Evolutionary conservation across 2,329 filamentous ascomycete species (phyloP).

Genomic region (Mycosphaerella sp.): DNA sequence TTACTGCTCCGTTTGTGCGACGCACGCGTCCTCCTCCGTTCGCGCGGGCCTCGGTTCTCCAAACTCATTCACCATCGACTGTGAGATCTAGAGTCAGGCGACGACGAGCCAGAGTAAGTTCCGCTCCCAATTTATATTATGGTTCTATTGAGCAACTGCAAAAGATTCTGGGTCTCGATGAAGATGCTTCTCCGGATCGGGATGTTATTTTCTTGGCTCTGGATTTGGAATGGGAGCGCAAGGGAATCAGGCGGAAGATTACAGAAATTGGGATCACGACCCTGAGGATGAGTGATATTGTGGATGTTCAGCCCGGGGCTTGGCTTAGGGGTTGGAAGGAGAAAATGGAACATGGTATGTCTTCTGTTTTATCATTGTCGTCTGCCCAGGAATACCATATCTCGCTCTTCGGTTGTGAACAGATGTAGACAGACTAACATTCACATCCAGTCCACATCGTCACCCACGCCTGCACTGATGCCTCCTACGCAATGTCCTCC

Average conservation of each 20-base stretch:
- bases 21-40: too few relatives aligned
- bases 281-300: constrained; percentile 1
- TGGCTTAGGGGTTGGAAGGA: background rate
- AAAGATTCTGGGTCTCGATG: background rate
- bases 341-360: constrained; percentile 13
- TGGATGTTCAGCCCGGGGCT: background rate
- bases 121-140: background rate
- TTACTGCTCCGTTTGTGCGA: too few relatives aligned
- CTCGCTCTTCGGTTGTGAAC: too few relatives aligned
- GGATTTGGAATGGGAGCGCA: constrained; percentile 7
- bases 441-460: constrained; percentile 5
- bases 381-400: too few relatives aligned
- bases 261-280: constrained; percentile 9
- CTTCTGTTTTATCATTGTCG: background rate
- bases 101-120: too few relatives aligned
- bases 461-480: background rate
- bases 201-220: constrained; percentile 10
- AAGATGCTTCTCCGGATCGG: background rate
- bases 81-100: too few relatives aligned
- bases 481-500: background rate
- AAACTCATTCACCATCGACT: too few relatives aligned
- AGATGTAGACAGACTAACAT: background rate
- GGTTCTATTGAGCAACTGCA: background rate
- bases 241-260: background rate
- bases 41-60: too few relatives aligned